Base-by-base conservation (phyloP, 768 basidiomycete species). In the Paxillus involutus region DNA sequence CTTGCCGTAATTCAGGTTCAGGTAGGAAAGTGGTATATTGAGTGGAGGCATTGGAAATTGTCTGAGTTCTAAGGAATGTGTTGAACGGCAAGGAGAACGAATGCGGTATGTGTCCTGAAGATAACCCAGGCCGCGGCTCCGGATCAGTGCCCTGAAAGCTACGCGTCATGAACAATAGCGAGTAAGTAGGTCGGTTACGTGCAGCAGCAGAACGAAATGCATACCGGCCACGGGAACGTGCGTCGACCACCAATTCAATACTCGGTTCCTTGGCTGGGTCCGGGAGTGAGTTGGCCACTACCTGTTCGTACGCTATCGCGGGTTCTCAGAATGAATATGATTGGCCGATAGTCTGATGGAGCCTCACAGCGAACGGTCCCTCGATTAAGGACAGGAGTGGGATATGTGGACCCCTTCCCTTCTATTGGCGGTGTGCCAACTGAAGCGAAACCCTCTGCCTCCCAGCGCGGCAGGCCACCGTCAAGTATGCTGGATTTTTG, bases 91-190 rank as follows among this genome's bases (percentile, higher is more conserved):
- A 75, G 2, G 92, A 89, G 60, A 84, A 75, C 0, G 95, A 91
- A 68, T 87, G 73, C 0, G 96, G 95, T 50, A 98, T 94, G 68
- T 98, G 97, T 0, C 97, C 97, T 0, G 91, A 92, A 19, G 91
- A 80, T 49, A 98, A 77, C 14, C 88, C 88, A 13, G 91, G 82
- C 13, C 97, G 84, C 12, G 97, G 97, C 68, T 99, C 97, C 9
- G 93, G 88, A 33, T 88, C 88, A 33, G 75, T 77, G 16, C 94
- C 95, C 24, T 81, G 73, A 67, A 83, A 98, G 57, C 95, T 96
- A 62, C 29, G 48, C 45, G 42, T 60, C 56, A 48, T 58, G 37
- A 10, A 37, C 46, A 33, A 46, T 57, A 36, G 51, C 49, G 33
- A 51, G 33, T 44, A 17, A 53, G 49, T 51, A 26, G 33, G 32